Evolutionary conservation across 176 grass and related monocot species (phyloP).

Genomic region (Dactylis glomerata): DNA sequence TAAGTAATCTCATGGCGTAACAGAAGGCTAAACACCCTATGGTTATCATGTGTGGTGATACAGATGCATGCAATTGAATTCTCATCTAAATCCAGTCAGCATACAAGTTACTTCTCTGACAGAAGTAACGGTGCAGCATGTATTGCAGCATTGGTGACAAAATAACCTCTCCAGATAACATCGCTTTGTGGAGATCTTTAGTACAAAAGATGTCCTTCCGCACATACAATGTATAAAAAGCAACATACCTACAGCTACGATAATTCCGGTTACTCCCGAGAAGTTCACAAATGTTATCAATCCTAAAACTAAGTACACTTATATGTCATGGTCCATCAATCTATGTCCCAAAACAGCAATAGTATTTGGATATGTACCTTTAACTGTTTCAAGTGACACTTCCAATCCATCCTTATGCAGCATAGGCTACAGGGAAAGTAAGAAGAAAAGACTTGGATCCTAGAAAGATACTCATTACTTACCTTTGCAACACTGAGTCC

Average conservation of each 20-base stretch:
- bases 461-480: conserved; percentile 6
- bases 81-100: not conserved
- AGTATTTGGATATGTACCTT: not conserved
- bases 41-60: not conserved
- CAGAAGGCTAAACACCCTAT: not conserved
- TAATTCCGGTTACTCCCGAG: not conserved
- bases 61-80: not conserved
- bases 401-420: not conserved
- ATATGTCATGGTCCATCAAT: not conserved
- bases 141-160: not conserved
- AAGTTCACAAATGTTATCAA: not conserved
- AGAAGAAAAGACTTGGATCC: not conserved
- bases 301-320: not conserved
- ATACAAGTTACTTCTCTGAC: not conserved
- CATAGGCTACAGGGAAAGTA: not conserved
- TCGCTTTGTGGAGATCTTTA: not conserved
- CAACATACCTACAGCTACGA: not conserved
- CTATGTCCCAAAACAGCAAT: not conserved
- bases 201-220: not conserved
- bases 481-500: conserved; percentile 96
- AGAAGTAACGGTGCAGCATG: not conserved
- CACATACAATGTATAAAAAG: not conserved
- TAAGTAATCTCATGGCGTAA: not conserved
- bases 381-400: not conserved
- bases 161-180: not conserved